Base-by-base conservation (phyloP, 1,139 yeast species). In the Nakaseomyces nivariensis region DNA sequence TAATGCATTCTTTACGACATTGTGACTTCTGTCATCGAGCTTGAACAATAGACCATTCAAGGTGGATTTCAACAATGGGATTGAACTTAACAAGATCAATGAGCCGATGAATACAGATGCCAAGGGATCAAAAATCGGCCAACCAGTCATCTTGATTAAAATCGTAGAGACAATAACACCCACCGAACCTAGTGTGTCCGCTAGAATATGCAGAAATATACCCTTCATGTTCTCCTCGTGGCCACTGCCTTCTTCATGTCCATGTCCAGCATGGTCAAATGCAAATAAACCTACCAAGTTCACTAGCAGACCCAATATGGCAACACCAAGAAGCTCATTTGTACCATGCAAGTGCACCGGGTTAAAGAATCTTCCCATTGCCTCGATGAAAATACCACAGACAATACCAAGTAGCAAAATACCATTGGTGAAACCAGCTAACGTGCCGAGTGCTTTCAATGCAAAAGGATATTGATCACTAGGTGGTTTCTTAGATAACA, bases 391-490 rank as follows among this genome's bases (percentile, higher is more conserved):
- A 46, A 94, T 90, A 24, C 96, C 92, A 22, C 86, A 84, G 31
- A 92, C 89, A 45, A 92, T 92, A 2, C 96, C 97, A 32, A 94
- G 70, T 47, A 92, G 72, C 46, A 92, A 68, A 5, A 95, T 84
- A 8, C 96, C 98, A 66, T 92, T 92, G 5, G 97, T 86, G 60
- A 92, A 92, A 0, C 98, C 98, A 0, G 97, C 94, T 52, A 94
- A 73, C 1, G 94, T 88, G 62, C 90, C 98, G 47, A 92, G 82
- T 64, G 88, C 81, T 11, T 81, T 76, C 51, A 90, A 72, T 0
- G 97, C 97, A 69, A 87, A 89, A 0, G 98, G 97, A 61, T 78
- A 92, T 51, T 79, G 75, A 11, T 82, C 76, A 51, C 80, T 81
- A 7, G 90, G 79, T 1, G 80, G 79, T 54, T 72, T 70, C 55